phyloP scores from a whole-genome alignment of 768 basidiomycete genomes.

The Tubosaeta sp. region DNA sequence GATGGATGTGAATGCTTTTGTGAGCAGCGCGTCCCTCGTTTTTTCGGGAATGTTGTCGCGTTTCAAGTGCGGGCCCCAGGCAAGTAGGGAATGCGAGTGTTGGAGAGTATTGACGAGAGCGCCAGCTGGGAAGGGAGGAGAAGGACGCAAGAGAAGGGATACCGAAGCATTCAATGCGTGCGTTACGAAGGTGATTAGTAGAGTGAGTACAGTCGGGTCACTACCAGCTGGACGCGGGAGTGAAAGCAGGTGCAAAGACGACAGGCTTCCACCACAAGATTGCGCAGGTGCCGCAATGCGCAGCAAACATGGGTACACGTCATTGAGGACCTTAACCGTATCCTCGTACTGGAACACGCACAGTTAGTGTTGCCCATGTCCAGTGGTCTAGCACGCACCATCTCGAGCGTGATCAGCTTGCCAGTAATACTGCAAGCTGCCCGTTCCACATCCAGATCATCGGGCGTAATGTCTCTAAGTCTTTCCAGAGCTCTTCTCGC shows the following conservation, averaged over 20 bases:
- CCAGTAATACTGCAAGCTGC: constrained; percentile 65
- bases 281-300: not conserved
- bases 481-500: constrained; percentile 42
- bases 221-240: constrained; percentile 39
- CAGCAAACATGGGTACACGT: constrained; percentile 43
- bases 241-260: constrained; percentile 32
- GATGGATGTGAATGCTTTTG: constrained; percentile 53
- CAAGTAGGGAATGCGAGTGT: constrained; percentile 36
- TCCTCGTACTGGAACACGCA: constrained; percentile 45
- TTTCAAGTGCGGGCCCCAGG: constrained; percentile 48
- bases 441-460: constrained; percentile 64
- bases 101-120: constrained; percentile 31
- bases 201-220: constrained; percentile 38
- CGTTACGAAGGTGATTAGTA: constrained; percentile 58
- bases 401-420: constrained; percentile 62
- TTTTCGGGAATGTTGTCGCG: constrained; percentile 39
- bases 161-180: constrained; percentile 47
- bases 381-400: constrained; percentile 47
- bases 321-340: constrained; percentile 42
- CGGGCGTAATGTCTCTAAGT: constrained; percentile 43
- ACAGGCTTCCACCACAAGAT: not conserved
- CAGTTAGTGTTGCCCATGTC: not conserved
- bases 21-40: constrained; percentile 55
- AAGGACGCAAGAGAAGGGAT: constrained; percentile 22
- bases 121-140: constrained; percentile 13